Conservation (phyloP, 139 green algal species). For the Chlamydomonas asymmetrica region DNA sequence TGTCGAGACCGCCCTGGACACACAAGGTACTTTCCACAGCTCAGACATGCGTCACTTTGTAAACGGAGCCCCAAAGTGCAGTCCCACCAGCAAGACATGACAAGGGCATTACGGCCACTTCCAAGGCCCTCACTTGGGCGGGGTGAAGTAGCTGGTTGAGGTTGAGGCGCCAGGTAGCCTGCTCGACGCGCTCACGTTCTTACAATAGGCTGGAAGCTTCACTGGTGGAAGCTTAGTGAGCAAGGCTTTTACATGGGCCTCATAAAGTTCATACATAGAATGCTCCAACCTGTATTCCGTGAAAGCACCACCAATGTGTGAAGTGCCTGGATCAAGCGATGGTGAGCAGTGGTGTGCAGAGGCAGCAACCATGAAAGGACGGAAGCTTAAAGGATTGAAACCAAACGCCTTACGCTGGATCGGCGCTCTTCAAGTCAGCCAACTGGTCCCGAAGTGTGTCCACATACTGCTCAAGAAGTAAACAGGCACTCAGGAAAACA, state of each 20-base stretch:
- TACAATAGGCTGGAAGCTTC: constrained; percentile 27
- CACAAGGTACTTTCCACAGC: too few relatives aligned
- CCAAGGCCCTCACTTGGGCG: constrained; percentile 12
- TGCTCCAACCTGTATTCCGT: constrained; percentile 6
- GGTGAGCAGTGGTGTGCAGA: too few relatives aligned
- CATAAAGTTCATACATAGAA: constrained; percentile 21
- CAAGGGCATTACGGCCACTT: too few relatives aligned
- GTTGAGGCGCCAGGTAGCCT: neutral
- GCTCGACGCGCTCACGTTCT: constrained; percentile 7
- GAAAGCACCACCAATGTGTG: too few relatives aligned
- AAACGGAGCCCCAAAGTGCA: too few relatives aligned
- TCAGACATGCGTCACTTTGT: too few relatives aligned
- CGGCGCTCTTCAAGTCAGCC: constrained; percentile 26
- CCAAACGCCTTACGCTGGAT: neutral
- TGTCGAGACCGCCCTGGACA: too few relatives aligned
- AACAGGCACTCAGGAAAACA: neutral
- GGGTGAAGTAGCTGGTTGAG: neutral
- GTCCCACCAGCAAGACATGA: too few relatives aligned
- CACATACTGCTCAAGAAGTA: constrained; percentile 24
- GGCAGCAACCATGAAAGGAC: too few relatives aligned
- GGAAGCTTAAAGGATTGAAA: too few relatives aligned
- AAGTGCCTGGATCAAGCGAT: too few relatives aligned
- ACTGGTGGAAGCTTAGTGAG: constrained; percentile 15
- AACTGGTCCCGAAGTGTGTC: constrained; percentile 43
- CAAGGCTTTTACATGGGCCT: constrained; percentile 21